Evolutionary conservation across 805 yeast species (phyloP).

Genomic region (Metschnikowia henanensis): DNA sequence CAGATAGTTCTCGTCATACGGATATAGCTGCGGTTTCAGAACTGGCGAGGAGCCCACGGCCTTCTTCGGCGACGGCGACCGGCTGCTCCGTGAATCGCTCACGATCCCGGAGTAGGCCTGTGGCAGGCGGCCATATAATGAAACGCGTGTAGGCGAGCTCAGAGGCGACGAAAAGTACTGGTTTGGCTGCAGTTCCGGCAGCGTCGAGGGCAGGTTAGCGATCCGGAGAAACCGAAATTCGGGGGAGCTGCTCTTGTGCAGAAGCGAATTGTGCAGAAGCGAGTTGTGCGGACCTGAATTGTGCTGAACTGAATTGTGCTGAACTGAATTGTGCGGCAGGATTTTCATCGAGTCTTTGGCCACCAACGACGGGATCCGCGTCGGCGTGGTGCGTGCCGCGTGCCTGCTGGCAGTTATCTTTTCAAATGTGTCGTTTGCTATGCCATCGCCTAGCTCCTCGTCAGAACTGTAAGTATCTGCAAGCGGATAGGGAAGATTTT

Average conservation of each 20-base stretch:
- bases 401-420: not conserved
- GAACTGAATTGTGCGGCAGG: slow-evolving; percentile 1
- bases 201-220: slow-evolving; percentile 14
- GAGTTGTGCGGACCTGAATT: not conserved
- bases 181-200: slow-evolving; percentile 17
- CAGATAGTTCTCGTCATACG: slow-evolving; percentile 12
- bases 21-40: slow-evolving; percentile 3
- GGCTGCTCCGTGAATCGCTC: slow-evolving; percentile 17
- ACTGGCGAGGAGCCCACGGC: slow-evolving; percentile 25
- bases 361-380: slow-evolving; percentile 15
- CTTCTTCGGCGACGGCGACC: slow-evolving; percentile 34
- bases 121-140: slow-evolving; percentile 5
- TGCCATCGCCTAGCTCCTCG: slow-evolving; percentile 1
- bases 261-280: not conserved
- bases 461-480: slow-evolving; percentile 8
- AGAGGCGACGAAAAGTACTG: slow-evolving; percentile 9
- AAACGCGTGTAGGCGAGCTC: slow-evolving; percentile 19
- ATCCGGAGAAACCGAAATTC: slow-evolving; percentile 10
- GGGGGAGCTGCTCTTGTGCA: slow-evolving; percentile 7
- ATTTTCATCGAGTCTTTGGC: slow-evolving; percentile 9
- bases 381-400: slow-evolving; percentile 14
- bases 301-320: not conserved
- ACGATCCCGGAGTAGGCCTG: slow-evolving; percentile 16
- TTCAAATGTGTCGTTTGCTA: not conserved
- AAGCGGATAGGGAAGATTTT: slow-evolving; percentile 11